These are phyloP conservation scores for Pharnaceum exiguum DNA, from an alignment of 148 eudicot species.

Conservation along the genomic window DNA sequence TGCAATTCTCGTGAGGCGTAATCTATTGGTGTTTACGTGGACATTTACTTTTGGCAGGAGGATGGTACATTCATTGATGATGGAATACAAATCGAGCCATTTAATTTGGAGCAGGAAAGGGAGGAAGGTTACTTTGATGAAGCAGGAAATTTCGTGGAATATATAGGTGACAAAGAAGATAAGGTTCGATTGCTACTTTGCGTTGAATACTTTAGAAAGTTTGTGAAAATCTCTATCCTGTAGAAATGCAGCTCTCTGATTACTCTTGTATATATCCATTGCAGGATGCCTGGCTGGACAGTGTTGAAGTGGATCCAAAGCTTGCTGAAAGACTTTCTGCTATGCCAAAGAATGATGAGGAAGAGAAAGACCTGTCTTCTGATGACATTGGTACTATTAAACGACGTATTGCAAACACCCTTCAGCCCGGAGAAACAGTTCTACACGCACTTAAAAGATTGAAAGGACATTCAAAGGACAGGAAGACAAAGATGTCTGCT, in stretches of 20 bases:
- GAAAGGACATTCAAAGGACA: conserved; percentile 68
- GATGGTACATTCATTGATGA: conserved; percentile 62
- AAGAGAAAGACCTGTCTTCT: conserved; percentile 44
- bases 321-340: conserved; percentile 39
- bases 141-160: conserved; percentile 85
- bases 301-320: conserved; percentile 53
- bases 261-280: neutral
- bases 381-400: conserved; percentile 70
- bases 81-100: conserved; percentile 73
- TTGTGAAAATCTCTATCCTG: neutral
- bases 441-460: conserved; percentile 81
- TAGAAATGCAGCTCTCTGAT: neutral
- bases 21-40: conserved; percentile 6
- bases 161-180: conserved; percentile 54
- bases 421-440: conserved; percentile 94
- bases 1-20: neutral
- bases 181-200: conserved; percentile 44
- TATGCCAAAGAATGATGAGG: conserved; percentile 33
- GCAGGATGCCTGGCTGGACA: conserved; percentile 99
- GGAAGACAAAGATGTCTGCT: conserved; percentile 79
- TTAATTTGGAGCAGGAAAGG: conserved; percentile 77
- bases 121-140: conserved; percentile 96
- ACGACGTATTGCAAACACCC: conserved; percentile 85
- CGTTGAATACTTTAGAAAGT: neutral
- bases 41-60: conserved; percentile 43